Base-by-base conservation (phyloP, 331 rosid species). In the Quercus lobata region DNA sequence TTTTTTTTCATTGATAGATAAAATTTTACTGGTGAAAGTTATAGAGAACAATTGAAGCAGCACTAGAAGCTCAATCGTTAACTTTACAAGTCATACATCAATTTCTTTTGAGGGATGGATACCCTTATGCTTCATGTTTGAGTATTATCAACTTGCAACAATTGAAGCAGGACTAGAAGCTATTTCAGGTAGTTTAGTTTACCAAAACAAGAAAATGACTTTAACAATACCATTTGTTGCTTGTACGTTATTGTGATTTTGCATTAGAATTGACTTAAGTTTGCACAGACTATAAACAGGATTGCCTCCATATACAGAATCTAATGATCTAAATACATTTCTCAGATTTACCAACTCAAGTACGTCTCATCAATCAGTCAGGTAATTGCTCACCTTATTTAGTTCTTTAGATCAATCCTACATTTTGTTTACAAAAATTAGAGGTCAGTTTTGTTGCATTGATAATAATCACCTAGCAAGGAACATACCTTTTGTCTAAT, bases 41-140 rank as follows among this genome's bases (percentile, higher is more conserved):
- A 41, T 41, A 41, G 12, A 41, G 12, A 41, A 41, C 46, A 41
- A 37, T 37, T 37, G 44, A 37, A 37, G 44, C 44, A 37, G 10
- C 11, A 37, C 44, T 37, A 7, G 44, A 37, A 37, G 46, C 46
- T 37, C 46, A 7, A 37, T 37, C 11, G 11, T 37, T 8, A 37
- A 37, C 46, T 37, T 37, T 37, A 37, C 46, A 37, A 37, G 46
- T 37, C 46, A 37, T 37, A 7, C 46, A 37, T 37, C 46, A 37
- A 37, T 37, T 89, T 84, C 88, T 89, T 83, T 76, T 91, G 85
- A 94, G 82, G 80, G 83, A 75, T 74, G 76, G 57, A 66, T 22
- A 37, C 73, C 57, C 52, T 30, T 56, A 25, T 54, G 68, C 56
- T 76, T 69, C 75, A 25, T 21, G 30, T 78, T 77, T 72, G 29